Percentiles rank a stretch among this genome's conserved stretches.
Conservation (phyloP, 331 rosid species). For the Rhamnella rubrinervis region DNA sequence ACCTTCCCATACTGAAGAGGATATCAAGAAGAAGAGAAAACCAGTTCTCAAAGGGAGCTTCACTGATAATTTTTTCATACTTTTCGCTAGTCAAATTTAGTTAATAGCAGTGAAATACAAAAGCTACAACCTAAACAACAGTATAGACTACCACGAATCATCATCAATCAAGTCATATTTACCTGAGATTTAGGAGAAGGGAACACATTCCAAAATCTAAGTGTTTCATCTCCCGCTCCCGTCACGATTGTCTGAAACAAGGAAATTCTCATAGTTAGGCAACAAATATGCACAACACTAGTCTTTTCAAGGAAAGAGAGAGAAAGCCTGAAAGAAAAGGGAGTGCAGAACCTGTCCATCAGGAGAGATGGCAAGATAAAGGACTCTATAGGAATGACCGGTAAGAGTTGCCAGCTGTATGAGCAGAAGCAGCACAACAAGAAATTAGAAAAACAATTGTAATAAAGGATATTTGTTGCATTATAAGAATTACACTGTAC, state of each 20-base stretch:
- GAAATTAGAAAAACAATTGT: slow-evolving; percentile 6
- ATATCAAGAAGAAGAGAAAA: background rate
- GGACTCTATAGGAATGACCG: slow-evolving; percentile 91
- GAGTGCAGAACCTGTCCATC: slow-evolving; percentile 84
- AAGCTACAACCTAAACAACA: background rate
- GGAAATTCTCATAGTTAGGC: slow-evolving; percentile 8
- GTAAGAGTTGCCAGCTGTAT: slow-evolving; percentile 90
- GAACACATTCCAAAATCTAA: slow-evolving; percentile 94
- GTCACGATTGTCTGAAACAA: slow-evolving; percentile 90
- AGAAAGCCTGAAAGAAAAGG: background rate
- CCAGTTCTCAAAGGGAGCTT: background rate
- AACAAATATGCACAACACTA: background rate
- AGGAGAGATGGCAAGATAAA: slow-evolving; percentile 95
- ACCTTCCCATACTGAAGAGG: too few species aligned
- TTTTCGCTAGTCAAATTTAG: background rate
- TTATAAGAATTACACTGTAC: background rate
- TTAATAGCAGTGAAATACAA: background rate
- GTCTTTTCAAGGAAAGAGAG: background rate
- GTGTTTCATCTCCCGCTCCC: slow-evolving; percentile 99
- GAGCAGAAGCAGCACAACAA: slow-evolving; percentile 13
- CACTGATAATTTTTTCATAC: background rate
- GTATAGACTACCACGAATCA: background rate
- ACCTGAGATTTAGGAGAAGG: slow-evolving; percentile 99
- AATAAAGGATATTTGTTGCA: background rate
- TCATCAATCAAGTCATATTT: slow-evolving; percentile 23